phyloP scores from a whole-genome alignment of 495 filamentous ascomycete species.

The Daldinia concentrica region DNA sequence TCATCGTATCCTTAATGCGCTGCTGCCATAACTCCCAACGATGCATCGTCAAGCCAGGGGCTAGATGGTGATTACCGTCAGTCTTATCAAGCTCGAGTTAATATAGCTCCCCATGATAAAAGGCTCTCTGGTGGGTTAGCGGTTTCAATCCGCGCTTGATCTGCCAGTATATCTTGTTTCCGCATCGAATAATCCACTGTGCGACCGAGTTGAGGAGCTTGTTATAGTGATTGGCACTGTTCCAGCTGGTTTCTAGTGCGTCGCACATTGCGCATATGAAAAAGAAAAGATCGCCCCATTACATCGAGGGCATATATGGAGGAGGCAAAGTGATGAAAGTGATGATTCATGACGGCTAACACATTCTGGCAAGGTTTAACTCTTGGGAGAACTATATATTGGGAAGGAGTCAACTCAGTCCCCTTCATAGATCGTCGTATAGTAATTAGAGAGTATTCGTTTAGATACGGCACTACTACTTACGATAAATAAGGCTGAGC shows the following conservation, averaged over 20 bases:
- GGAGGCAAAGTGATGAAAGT: conserved; percentile 9
- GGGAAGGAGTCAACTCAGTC: background rate
- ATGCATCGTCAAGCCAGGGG: background rate
- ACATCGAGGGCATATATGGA: background rate
- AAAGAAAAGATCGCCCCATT: background rate
- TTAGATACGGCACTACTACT: background rate
- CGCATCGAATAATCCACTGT: background rate
- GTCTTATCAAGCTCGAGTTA: background rate
- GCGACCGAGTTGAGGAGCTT: background rate
- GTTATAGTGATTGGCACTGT: background rate
- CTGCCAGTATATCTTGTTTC: background rate
- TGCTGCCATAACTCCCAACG: conserved; percentile 13
- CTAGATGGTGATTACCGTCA: background rate
- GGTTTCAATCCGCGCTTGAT: background rate
- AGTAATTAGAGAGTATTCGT: background rate
- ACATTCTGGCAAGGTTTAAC: background rate
- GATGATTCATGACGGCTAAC: background rate
- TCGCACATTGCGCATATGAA: conserved; percentile 22
- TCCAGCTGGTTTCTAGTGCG: conserved; percentile 5
- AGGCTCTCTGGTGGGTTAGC: background rate
- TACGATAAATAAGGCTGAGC: background rate
- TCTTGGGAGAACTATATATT: background rate
- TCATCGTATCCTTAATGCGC: conserved; percentile 3
- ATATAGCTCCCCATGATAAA: background rate
- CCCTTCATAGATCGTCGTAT: background rate